Conservation (phyloP, 2,329 filamentous ascomycete genomes). For the Onygena corvina region DNA sequence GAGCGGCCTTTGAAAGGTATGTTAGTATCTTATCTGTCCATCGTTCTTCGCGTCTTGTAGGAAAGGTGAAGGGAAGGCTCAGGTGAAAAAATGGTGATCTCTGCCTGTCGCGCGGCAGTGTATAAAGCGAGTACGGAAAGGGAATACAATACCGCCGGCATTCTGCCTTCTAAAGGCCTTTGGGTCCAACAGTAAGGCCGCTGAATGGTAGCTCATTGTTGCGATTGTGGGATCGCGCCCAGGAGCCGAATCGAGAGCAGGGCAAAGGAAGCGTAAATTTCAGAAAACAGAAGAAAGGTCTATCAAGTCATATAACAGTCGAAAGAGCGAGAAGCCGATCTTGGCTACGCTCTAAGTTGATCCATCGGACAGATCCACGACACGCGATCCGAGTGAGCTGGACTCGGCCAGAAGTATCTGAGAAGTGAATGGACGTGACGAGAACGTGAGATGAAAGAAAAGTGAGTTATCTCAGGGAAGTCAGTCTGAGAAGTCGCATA, state of each 20-base stretch:
- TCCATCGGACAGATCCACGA: not conserved
- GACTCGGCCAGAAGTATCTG: not conserved
- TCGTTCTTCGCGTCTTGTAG: not conserved
- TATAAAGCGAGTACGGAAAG: not conserved
- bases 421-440: not conserved
- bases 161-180: conserved; percentile 30
- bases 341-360: not conserved
- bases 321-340: not conserved
- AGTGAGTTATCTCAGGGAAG: not conserved
- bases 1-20: conserved; percentile 6
- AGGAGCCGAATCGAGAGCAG: not conserved
- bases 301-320: not conserved
- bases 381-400: not conserved
- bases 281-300: not conserved
- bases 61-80: not conserved
- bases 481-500: not conserved
- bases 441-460: not conserved
- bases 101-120: not conserved
- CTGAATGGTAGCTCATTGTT: conserved; percentile 22
- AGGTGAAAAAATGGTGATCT: not conserved
- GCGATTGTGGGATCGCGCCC: not conserved
- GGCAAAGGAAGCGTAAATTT: not conserved
- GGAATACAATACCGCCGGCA: conserved; percentile 11
- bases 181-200: conserved; percentile 35
- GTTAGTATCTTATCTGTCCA: no score